phyloP scores from a whole-genome alignment of 139 green algal species.

The Mychonastes homosphaera region DNA sequence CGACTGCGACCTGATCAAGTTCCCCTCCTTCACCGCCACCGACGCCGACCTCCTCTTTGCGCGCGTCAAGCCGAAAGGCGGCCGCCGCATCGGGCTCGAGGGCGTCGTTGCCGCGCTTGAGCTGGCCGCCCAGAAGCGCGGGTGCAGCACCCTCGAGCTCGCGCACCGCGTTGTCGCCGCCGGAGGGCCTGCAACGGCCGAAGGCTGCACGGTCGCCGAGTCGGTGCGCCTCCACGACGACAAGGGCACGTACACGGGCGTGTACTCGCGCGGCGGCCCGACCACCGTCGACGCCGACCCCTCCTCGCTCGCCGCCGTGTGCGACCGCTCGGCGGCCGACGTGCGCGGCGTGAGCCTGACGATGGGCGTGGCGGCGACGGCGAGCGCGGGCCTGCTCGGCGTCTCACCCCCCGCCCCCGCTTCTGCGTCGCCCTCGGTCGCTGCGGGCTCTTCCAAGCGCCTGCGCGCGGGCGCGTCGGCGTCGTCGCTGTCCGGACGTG shows the following conservation, averaged over 20 bases:
- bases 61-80: constrained; percentile 23
- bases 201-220: constrained; percentile 29
- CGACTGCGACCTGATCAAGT: constrained; percentile 4
- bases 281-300: constrained; percentile 32
- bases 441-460: too few species aligned
- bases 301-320: constrained; percentile 25
- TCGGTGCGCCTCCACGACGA: constrained; percentile 51
- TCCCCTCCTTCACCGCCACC: constrained; percentile 30
- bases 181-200: constrained; percentile 21
- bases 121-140: background rate
- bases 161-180: constrained; percentile 9
- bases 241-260: constrained; percentile 42
- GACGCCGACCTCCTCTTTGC: constrained; percentile 54
- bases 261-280: constrained; percentile 53
- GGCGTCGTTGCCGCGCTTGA: background rate
- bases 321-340: constrained; percentile 26
- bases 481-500: too few species aligned
- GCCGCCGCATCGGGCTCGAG: background rate
- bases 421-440: too few species aligned
- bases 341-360: constrained; percentile 20
- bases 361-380: too few species aligned
- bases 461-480: too few species aligned
- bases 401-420: too few species aligned
- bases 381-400: too few species aligned
- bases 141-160: constrained; percentile 10